These are phyloP conservation scores for Aspergillus panamensis DNA, from an alignment of 495 filamentous ascomycete genomes.

Conservation along the genomic window DNA sequence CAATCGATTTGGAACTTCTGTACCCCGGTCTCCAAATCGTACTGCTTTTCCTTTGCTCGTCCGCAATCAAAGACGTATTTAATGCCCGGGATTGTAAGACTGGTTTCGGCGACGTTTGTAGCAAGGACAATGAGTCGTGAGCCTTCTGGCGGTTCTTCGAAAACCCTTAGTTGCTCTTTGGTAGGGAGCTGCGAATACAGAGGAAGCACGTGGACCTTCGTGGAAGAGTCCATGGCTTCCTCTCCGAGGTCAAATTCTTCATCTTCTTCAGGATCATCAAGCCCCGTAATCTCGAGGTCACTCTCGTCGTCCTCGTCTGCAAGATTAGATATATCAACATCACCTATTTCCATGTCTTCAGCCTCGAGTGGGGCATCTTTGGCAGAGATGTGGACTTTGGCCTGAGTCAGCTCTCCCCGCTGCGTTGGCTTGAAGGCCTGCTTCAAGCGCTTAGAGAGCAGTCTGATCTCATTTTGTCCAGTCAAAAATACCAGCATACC, in stretches of 20 bases:
- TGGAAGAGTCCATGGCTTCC: constrained; percentile 60
- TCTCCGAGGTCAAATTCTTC: constrained; percentile 60
- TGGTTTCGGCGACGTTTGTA: constrained; percentile 97
- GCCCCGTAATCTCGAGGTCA: constrained; percentile 46
- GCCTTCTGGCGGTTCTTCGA: constrained; percentile 78
- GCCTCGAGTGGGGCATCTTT: constrained; percentile 76
- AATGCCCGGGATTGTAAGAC: constrained; percentile 92
- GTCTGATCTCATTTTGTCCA: constrained; percentile 84
- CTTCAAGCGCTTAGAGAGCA: constrained; percentile 72
- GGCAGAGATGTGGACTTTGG: constrained; percentile 68
- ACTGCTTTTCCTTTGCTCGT: constrained; percentile 85
- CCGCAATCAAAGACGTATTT: constrained; percentile 96
- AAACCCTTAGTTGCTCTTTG: constrained; percentile 89
- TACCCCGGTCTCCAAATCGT: constrained; percentile 78
- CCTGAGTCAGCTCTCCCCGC: constrained; percentile 50
- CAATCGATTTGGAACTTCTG: constrained; percentile 93
- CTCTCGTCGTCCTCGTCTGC: constrained; percentile 34
- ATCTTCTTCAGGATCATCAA: constrained; percentile 52
- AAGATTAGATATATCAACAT: constrained; percentile 44
- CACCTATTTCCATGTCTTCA: constrained; percentile 84
- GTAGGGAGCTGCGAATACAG: constrained; percentile 94
- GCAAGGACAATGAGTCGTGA: constrained; percentile 86
- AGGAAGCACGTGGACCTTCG: constrained; percentile 78
- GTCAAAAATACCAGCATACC: constrained; percentile 95
- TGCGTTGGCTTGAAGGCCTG: constrained; percentile 62